Conservation (phyloP, 2,329 filamentous ascomycete genomes). For the Epicoccum sorghinum region DNA sequence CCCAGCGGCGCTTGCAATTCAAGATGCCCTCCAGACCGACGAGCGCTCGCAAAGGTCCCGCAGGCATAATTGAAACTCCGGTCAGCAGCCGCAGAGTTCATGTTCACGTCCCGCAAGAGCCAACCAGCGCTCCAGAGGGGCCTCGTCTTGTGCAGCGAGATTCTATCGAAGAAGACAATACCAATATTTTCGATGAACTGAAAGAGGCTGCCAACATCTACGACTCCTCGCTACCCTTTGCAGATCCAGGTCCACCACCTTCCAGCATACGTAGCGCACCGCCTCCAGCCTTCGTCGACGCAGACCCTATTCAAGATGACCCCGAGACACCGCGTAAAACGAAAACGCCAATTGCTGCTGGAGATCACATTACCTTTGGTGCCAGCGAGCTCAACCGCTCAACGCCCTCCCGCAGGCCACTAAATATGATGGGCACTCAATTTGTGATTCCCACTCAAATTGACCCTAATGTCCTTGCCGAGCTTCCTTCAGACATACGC, state of each 20-base stretch:
- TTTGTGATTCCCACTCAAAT: constrained; percentile 87
- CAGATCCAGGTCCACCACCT: not conserved
- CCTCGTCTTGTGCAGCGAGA: not conserved
- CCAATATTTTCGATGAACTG: constrained; percentile 7
- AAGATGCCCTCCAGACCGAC: constrained; percentile 50
- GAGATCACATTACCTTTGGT: constrained; percentile 48
- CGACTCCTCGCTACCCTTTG: constrained; percentile 5
- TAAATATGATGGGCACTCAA: constrained; percentile 86
- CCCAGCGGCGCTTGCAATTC: constrained; percentile 81
- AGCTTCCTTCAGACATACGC: constrained; percentile 83
- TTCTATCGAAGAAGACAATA: constrained; percentile 2
- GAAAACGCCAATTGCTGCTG: constrained; percentile 24
- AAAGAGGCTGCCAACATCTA: constrained; percentile 7
- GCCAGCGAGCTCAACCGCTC: constrained; percentile 42
- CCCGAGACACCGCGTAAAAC: constrained; percentile 48
- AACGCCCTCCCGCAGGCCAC: constrained; percentile 66
- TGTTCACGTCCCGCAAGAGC: not conserved
- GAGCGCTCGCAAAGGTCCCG: constrained; percentile 7
- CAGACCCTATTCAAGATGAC: constrained; percentile 56
- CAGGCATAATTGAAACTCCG: constrained; percentile 4
- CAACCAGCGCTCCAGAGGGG: not conserved
- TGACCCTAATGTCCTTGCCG: constrained; percentile 80
- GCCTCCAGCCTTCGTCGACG: constrained; percentile 23
- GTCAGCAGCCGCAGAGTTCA: constrained; percentile 5
- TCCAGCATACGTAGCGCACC: constrained; percentile 21